Evolutionary conservation across 208 protist genomes (phyloP), one percentile per base, ranked within the genome.

Genomic region (Crithidia bombi): DNA sequence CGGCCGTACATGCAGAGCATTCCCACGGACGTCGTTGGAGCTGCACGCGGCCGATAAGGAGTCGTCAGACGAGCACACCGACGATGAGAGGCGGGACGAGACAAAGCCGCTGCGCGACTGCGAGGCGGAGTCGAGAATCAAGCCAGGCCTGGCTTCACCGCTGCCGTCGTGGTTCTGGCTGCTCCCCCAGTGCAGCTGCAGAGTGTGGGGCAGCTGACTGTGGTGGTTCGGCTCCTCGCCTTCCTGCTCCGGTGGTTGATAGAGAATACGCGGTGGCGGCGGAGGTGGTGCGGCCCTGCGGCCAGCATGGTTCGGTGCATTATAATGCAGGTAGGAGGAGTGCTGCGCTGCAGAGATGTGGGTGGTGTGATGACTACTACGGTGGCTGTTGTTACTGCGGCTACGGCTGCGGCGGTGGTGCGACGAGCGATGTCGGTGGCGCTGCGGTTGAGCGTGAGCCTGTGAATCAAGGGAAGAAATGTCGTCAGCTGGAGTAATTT

Each of bases 81-180:
- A 39, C 33, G 54, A 59, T 4, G 54, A 59, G 15, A 59, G 54
- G 35, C 54, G 44, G 17, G 54, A 59, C 19, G 54, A 6, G 33
- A 44, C 54, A 21, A 35, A 59, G 35, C n/a, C 30, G 54, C 54
- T 59, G 54, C 54, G 54, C 17, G 54, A 44, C 25, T 15, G 9
- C n/a, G 54, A 59, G 54, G 35, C 33, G n/a, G 54, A 44, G 35
- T 59, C 11, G 54, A 28, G 19, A 28, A 32, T 33, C 28, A 56
- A 19, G 51, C 28, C 44, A n/a, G 9, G 5, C 17, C 19, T 38
- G 4, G 5, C 51, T 17, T 54, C 19, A 25, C 32, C 19, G 25
- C 30, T 38, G 15, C 25, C 10, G 51, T 19, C n/a, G 51, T 56
- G 30, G 30, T 15, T n/a, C 14, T 38, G 11, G 25, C 17, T 3